phyloP scores from a whole-genome alignment of 768 basidiomycete species.

The Lentinula detonsa region DNA sequence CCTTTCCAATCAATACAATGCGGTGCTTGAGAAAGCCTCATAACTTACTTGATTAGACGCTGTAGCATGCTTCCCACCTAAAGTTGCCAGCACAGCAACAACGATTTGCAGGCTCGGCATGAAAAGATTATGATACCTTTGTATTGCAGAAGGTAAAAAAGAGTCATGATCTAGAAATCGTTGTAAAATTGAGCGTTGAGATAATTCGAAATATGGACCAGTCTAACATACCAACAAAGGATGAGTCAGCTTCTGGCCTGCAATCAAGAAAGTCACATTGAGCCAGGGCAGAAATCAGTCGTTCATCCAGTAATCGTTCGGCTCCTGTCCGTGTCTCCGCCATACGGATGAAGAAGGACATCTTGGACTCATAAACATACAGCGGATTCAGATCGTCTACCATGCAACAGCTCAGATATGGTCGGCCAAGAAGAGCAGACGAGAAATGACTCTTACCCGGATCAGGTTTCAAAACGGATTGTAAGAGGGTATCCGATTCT shows the following conservation, averaged over 20 bases:
- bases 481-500: constrained; percentile 70
- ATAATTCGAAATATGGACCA: background rate
- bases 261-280: constrained; percentile 87
- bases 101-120: constrained; percentile 83
- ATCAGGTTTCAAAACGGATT: constrained; percentile 79
- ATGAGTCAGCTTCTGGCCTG: constrained; percentile 76
- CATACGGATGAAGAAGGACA: constrained; percentile 83
- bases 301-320: constrained; percentile 76
- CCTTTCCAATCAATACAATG: constrained; percentile 31
- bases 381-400: constrained; percentile 79
- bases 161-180: constrained; percentile 59
- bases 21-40: background rate
- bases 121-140: constrained; percentile 87
- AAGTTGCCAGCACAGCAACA: constrained; percentile 68
- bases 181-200: background rate
- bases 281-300: constrained; percentile 65
- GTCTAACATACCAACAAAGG: constrained; percentile 61
- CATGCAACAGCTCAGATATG: background rate
- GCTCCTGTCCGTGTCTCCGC: constrained; percentile 80
- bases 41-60: constrained; percentile 60
- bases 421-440: constrained; percentile 6
- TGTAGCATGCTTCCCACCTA: constrained; percentile 62
- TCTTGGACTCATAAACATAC: constrained; percentile 93
- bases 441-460: constrained; percentile 56
- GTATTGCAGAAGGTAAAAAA: constrained; percentile 84